Conservation (phyloP, 345 rosid species). For the Crucihimalaya himalaica region DNA sequence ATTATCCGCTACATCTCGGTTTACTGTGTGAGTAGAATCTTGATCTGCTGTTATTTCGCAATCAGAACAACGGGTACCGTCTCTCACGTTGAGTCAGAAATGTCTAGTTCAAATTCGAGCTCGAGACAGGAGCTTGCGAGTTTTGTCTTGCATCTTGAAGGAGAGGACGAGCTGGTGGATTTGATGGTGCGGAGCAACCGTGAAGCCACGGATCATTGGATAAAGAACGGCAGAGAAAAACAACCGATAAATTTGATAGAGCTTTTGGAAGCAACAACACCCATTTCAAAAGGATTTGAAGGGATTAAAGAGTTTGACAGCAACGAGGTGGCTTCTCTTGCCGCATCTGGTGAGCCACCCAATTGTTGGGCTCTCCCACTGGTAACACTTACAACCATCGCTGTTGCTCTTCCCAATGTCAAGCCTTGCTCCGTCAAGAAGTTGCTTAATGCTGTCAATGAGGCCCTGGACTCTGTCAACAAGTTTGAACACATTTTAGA, state of each 20-base stretch:
- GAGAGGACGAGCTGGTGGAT: constrained; percentile 64
- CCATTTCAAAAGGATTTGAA: constrained; percentile 21
- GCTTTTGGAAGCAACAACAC: constrained; percentile 22
- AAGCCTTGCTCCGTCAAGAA: constrained; percentile 35
- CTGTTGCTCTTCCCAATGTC: constrained; percentile 59
- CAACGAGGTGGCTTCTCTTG: constrained; percentile 50
- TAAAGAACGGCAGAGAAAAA: constrained; percentile 51
- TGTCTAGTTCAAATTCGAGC: constrained; percentile 36
- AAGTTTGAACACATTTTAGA: constrained; percentile 50
- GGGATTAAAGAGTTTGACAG: constrained; percentile 45
- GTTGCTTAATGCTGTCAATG: constrained; percentile 53
- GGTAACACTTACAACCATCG: constrained; percentile 74
- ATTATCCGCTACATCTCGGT: constrained; percentile 56
- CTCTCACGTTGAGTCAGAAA: constrained; percentile 43
- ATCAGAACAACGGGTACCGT: constrained; percentile 32
- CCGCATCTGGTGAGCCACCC: constrained; percentile 56
- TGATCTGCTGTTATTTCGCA: constrained; percentile 30
- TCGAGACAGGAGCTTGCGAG: constrained; percentile 52
- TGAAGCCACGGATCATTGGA: constrained; percentile 48
- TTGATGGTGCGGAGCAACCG: constrained; percentile 60
- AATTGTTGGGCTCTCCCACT: constrained; percentile 86
- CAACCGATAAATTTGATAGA: constrained; percentile 28
- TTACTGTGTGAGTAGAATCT: constrained; percentile 46
- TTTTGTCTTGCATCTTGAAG: constrained; percentile 85
- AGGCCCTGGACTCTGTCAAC: constrained; percentile 60